Conservation (phyloP, 2,329 filamentous ascomycete genomes). For the Tolypocladium pustulatum region DNA sequence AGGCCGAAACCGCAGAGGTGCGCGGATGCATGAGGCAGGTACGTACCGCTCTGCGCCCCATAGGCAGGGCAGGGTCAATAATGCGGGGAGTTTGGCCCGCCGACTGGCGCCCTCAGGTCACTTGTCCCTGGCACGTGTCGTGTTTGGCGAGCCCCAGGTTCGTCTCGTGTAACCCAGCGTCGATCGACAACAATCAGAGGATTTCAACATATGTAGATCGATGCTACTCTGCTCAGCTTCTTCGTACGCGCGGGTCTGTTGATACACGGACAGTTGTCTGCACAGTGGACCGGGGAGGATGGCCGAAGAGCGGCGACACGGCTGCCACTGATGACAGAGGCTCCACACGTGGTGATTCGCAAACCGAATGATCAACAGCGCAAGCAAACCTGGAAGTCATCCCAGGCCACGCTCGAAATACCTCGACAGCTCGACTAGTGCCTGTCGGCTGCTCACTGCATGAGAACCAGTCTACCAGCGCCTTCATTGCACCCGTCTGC, state of each 20-base stretch:
- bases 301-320: not conserved
- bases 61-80: not conserved
- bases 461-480: not conserved
- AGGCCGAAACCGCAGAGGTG: not conserved
- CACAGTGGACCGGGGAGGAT: not conserved
- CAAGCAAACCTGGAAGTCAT: no score
- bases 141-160: not conserved
- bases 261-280: not conserved
- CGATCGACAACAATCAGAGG: not conserved
- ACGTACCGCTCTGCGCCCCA: not conserved
- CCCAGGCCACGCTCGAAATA: no score
- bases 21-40: not conserved
- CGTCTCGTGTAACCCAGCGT: not conserved
- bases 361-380: not conserved
- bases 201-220: not conserved
- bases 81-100: not conserved
- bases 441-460: not conserved
- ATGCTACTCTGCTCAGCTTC: not conserved
- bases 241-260: not conserved
- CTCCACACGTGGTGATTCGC: no score
- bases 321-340: not conserved
- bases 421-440: no score
- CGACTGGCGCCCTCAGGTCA: not conserved
- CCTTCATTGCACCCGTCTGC: not conserved
- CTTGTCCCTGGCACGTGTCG: constrained; percentile 2